Percentiles rank a stretch among this genome's conserved stretches.
These are phyloP conservation scores for Testicularia cyperi DNA, from an alignment of 1,284 basidiomycete genomes.

Conservation along the genomic window DNA sequence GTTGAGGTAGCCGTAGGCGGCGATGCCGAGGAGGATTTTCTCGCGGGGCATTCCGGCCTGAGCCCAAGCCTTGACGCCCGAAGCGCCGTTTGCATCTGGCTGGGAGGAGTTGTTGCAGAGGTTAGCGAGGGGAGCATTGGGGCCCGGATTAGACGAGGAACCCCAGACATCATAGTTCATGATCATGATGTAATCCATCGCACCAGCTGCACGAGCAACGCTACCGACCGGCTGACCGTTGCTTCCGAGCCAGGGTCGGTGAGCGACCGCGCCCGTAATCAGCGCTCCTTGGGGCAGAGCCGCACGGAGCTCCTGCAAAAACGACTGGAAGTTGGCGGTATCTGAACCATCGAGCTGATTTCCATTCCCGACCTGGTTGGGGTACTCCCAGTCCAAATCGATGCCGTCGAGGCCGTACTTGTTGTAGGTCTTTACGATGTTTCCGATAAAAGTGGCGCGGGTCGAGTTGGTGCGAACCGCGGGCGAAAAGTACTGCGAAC, in stretches of 20 bases:
- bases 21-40: constrained; percentile 51
- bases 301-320: constrained; percentile 57
- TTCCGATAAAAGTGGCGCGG: constrained; percentile 27
- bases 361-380: constrained; percentile 6
- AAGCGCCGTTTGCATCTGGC: constrained; percentile 42
- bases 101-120: constrained; percentile 49
- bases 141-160: constrained; percentile 24
- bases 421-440: constrained; percentile 61
- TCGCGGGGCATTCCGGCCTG: constrained; percentile 48
- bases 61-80: constrained; percentile 46
- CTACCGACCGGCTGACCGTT: constrained; percentile 35
- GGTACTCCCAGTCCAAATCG: constrained; percentile 67
- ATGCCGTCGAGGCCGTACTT: constrained; percentile 66
- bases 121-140: constrained; percentile 51
- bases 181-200: constrained; percentile 48
- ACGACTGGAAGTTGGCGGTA: constrained; percentile 47
- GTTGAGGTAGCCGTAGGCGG: constrained; percentile 49
- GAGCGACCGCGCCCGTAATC: constrained; percentile 44
- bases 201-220: constrained; percentile 34
- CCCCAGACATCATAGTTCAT: constrained; percentile 58
- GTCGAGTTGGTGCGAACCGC: constrained; percentile 26
- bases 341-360: constrained; percentile 53
- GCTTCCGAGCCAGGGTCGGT: constrained; percentile 26
- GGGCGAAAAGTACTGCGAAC: constrained; percentile 39
- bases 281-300: constrained; percentile 62